These are phyloP conservation scores for Gaeumannomyces tritici DNA, from an alignment of 2,329 filamentous ascomycete species.

Conservation along the genomic window DNA sequence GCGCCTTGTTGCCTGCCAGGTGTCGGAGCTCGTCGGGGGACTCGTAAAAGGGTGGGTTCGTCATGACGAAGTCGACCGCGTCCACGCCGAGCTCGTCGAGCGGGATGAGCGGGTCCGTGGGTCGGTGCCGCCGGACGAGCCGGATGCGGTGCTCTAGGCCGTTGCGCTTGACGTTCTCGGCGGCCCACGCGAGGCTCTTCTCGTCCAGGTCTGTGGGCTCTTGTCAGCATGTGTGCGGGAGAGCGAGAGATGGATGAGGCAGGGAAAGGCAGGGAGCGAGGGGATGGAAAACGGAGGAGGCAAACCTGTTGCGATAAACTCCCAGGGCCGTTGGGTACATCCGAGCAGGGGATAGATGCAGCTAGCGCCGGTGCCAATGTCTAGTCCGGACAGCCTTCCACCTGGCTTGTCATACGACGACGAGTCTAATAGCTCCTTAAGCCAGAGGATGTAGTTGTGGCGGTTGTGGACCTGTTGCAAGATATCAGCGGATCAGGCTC, in stretches of 20 bases:
- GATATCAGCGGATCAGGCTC: neutral
- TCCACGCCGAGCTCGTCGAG: slow-evolving; percentile 41
- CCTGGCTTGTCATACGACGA: slow-evolving; percentile 41
- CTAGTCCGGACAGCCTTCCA: slow-evolving; percentile 58
- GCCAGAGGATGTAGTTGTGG: slow-evolving; percentile 85
- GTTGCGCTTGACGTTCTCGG: slow-evolving; percentile 59
- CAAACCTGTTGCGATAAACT: slow-evolving; percentile 53
- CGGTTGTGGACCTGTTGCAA: slow-evolving; percentile 37
- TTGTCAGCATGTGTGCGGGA: neutral
- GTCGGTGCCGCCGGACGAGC: slow-evolving; percentile 43
- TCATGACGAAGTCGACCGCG: slow-evolving; percentile 74
- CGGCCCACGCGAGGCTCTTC: slow-evolving; percentile 56
- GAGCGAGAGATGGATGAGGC: neutral
- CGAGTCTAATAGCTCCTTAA: slow-evolving; percentile 69
- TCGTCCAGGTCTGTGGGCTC: slow-evolving; percentile 63
- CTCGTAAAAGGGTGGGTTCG: slow-evolving; percentile 91
- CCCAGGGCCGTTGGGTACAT: slow-evolving; percentile 63
- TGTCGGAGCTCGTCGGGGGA: slow-evolving; percentile 58
- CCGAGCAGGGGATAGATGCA: slow-evolving; percentile 85
- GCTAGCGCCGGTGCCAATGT: slow-evolving; percentile 85
- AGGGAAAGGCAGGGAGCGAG: too few relatives aligned
- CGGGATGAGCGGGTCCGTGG: slow-evolving; percentile 49
- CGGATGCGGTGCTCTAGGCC: slow-evolving; percentile 52
- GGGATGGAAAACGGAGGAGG: slow-evolving; percentile 11
- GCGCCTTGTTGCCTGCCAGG: slow-evolving; percentile 56